phyloP scores from a whole-genome alignment of 352 stramenopile genomes.

The Globisporangium cylindrosporum region DNA sequence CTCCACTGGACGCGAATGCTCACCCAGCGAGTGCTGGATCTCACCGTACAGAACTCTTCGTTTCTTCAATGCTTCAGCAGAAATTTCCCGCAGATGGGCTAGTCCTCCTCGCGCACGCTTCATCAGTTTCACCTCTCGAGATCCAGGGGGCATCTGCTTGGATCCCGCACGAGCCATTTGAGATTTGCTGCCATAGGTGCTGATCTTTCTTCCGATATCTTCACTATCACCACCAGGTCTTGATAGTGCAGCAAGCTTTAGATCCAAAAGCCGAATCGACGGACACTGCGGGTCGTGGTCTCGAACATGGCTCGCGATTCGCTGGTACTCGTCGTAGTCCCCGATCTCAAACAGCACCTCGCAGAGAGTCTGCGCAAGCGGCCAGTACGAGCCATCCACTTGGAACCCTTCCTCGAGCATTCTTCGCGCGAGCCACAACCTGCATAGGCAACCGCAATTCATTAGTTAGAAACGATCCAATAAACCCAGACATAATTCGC shows the following conservation, averaged over 20 bases:
- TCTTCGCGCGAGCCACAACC: conserved; percentile 57
- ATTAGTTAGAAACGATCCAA: neutral
- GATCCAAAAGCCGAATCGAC: conserved; percentile 31
- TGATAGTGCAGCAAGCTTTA: neutral
- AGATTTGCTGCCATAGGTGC: neutral
- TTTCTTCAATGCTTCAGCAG: conserved; percentile 23
- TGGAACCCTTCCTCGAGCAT: conserved; percentile 58
- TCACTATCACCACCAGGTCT: neutral
- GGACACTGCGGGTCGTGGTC: conserved; percentile 42
- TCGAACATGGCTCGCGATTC: conserved; percentile 42
- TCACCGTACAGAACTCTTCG: conserved; percentile 25
- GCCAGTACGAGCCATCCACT: conserved; percentile 63
- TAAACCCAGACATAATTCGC: neutral
- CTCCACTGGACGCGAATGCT: conserved; percentile 18
- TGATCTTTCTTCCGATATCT: neutral
- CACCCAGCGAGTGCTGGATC: conserved; percentile 20
- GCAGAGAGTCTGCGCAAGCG: conserved; percentile 50
- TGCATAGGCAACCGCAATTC: conserved; percentile 11
- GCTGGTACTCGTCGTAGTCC: conserved; percentile 45
- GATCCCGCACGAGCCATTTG: neutral
- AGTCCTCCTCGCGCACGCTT: conserved; percentile 16
- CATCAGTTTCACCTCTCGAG: conserved; percentile 14
- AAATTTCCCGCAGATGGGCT: conserved; percentile 10
- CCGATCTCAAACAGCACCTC: conserved; percentile 57
- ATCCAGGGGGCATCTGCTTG: neutral